phyloP scores from a whole-genome alignment of 148 eudicot species.

The Silene latifolia region DNA sequence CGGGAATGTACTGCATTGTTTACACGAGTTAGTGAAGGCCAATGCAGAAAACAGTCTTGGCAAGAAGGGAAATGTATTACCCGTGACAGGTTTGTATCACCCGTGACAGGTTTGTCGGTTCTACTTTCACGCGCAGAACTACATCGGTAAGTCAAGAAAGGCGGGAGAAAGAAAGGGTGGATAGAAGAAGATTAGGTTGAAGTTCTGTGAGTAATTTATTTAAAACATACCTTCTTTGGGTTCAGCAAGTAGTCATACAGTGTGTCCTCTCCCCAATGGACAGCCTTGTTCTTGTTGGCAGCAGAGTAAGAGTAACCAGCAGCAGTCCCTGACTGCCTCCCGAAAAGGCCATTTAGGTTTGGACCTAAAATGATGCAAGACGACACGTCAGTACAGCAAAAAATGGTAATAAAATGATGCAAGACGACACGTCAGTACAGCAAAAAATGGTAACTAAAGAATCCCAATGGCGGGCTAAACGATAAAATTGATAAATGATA shows the following conservation, averaged over 20 bases:
- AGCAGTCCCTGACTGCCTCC: constrained; percentile 84
- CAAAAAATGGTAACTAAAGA: neutral
- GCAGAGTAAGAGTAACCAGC: constrained; percentile 82
- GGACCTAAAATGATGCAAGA: too few species aligned
- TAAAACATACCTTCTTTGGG: constrained; percentile 73
- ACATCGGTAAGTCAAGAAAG: neutral
- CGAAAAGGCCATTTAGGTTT: constrained; percentile 79
- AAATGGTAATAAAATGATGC: neutral
- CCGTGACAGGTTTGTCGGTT: too few species aligned
- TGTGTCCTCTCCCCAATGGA: constrained; percentile 66
- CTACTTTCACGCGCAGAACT: neutral
- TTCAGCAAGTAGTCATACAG: constrained; percentile 78
- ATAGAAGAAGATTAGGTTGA: too few species aligned
- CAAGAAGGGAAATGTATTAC: neutral
- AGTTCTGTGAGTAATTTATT: too few species aligned
- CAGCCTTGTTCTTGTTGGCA: constrained; percentile 86
- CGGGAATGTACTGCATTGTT: constrained; percentile 61
- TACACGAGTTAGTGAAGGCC: neutral
- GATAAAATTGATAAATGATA: neutral
- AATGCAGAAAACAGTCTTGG: neutral
- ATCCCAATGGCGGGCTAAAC: neutral
- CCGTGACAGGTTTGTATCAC: too few species aligned
- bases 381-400: neutral
- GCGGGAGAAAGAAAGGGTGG: neutral
- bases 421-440: neutral